Percentiles rank a stretch among this genome's conserved stretches.
These are phyloP conservation scores for Colletotrichum navitas DNA, from an alignment of 2,329 filamentous ascomycete species.

Conservation along the genomic window DNA sequence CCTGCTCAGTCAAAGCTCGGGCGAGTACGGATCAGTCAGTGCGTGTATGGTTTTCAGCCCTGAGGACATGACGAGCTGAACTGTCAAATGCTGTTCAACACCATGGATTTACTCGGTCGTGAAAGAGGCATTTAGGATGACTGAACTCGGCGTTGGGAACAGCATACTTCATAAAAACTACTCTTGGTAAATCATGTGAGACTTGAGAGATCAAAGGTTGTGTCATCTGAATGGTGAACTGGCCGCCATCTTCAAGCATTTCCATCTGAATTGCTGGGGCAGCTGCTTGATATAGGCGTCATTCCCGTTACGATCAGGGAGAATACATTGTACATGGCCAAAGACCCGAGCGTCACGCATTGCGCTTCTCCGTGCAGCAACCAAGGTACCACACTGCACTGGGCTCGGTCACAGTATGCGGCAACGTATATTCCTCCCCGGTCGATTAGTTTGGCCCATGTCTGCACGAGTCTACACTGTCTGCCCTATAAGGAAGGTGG, in stretches of 20 bases:
- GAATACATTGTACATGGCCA: slow-evolving; percentile 64
- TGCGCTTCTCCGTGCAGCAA: slow-evolving; percentile 66
- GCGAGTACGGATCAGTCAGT: not conserved
- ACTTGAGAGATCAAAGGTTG: not conserved
- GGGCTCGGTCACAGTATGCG: slow-evolving; percentile 64
- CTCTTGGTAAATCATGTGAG: not conserved
- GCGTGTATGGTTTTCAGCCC: slow-evolving; percentile 3
- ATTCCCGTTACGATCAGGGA: slow-evolving; percentile 69
- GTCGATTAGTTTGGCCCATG: slow-evolving; percentile 55
- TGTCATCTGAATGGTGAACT: too few relatives aligned
- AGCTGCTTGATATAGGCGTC: slow-evolving; percentile 64
- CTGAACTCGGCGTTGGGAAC: not conserved
- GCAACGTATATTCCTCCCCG: slow-evolving; percentile 52
- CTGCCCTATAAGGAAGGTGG: slow-evolving; percentile 54
- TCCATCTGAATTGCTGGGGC: slow-evolving; percentile 48
- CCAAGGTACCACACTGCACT: slow-evolving; percentile 67
- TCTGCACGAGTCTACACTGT: slow-evolving; percentile 52
- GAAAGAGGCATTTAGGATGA: not conserved
- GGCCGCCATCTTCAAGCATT: not conserved
- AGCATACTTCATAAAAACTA: not conserved
- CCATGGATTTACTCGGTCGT: not conserved
- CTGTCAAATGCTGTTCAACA: not conserved
- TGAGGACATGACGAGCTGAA: slow-evolving; percentile 13
- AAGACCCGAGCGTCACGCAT: slow-evolving; percentile 71
- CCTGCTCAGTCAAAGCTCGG: slow-evolving; percentile 1